Base-by-base conservation (phyloP, 306 rosid genomes). In the Pyrus bretschneideri region DNA sequence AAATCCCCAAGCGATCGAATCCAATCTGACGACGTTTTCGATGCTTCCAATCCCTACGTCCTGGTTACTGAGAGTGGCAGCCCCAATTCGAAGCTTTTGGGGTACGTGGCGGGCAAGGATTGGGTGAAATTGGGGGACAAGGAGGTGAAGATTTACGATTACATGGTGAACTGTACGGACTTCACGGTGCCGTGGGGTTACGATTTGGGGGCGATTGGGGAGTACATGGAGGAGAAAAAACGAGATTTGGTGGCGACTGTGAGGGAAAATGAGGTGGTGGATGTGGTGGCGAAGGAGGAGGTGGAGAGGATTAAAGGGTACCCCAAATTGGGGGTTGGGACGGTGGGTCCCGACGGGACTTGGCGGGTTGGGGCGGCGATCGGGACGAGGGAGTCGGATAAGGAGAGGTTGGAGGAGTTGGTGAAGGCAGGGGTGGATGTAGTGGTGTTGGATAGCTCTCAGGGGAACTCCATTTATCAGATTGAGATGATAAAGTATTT, bases 391-490 rank as follows among this genome's bases (percentile, higher is more conserved):
- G 91, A 86, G 71, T 68, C 81, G 49, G 99, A 90, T 66, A 92
- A 88, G 89, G 91, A 85, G 86, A 90, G 97, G 80, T 61, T 95
- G 83, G 85, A 91, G 83, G 86, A 79, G 67, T 80, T 95, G 84
- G 91, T 92, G 83, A 86, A 89, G 74, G 97, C 88, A 65, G 97
- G 97, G 38, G 79, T 89, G 73, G 90, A 95, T 73, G 97, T 84
- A 4, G 91, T 92, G 69, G 96, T 92, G 33, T 72, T 95, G 76
- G 99, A 95, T 82, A 95, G 99, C 49, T 92, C 99, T 25, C 99
- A 95, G 45, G 99, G 99, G 72, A 95, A 92, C 81, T 92, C 97
- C 27, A 75, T 71, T 73, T 95, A 92, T 81, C 99, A 95, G 69
- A 76, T 87, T 79, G 97, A 95, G 67, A 91, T 95, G 99, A 87